Conservation (phyloP, 352 stramenopile species). For the Phytophthora multivora region DNA sequence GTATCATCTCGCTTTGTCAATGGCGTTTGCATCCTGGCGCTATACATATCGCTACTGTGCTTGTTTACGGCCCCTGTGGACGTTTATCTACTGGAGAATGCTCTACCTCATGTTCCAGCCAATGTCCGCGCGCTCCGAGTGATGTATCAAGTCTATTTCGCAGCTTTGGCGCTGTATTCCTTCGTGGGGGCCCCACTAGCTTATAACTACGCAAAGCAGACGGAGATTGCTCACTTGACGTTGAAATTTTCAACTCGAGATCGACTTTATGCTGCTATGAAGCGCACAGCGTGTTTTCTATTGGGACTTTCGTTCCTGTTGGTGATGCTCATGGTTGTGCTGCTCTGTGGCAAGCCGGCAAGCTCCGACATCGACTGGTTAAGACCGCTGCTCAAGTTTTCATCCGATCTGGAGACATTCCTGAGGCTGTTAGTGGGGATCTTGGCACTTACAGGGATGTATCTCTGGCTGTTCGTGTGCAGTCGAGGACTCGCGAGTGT, state of each 20-base stretch:
- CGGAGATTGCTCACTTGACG: conserved; percentile 84
- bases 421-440: conserved; percentile 76
- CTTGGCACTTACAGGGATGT: conserved; percentile 73
- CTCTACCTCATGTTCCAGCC: conserved; percentile 57
- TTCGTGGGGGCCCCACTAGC: conserved; percentile 77
- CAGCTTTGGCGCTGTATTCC: conserved; percentile 59
- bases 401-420: conserved; percentile 74
- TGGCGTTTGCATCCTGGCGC: conserved; percentile 63
- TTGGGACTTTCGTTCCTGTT: conserved; percentile 69
- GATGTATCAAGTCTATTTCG: conserved; percentile 81
- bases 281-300: conserved; percentile 80
- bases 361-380: conserved; percentile 84
- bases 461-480: conserved; percentile 79
- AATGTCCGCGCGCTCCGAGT: conserved; percentile 58
- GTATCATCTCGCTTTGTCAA: conserved; percentile 78
- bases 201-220: conserved; percentile 86
- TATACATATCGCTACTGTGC: conserved; percentile 76
- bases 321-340: conserved; percentile 66
- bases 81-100: conserved; percentile 79
- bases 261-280: conserved; percentile 62
- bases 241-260: conserved; percentile 58
- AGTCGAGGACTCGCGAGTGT: conserved; percentile 73
- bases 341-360: conserved; percentile 79
- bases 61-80: conserved; percentile 83
- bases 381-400: conserved; percentile 77